Evolutionary conservation across 805 yeast species (phyloP), one percentile per base, ranked within the genome.

Genomic region (Metschnikowia bowlesiae): DNA sequence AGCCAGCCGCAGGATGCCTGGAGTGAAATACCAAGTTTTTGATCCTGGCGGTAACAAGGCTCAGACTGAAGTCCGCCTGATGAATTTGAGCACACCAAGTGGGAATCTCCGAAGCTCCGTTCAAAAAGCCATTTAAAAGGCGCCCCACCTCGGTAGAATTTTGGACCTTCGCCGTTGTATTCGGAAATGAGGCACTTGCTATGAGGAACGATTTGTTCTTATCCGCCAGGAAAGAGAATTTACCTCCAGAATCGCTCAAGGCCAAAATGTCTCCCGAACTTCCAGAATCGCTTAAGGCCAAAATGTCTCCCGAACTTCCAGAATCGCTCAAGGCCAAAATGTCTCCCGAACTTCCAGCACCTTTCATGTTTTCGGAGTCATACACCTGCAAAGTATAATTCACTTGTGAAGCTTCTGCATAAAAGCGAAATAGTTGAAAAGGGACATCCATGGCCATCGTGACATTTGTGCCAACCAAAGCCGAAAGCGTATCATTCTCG

Each of bases 301-400:
- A 14, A 10, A 42, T 42, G 8, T 42, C 37, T 10, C 13, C 31
- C 6, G 16, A 22, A 34, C 45, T 32, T 8, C 26, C 37, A 9
- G 6, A 13, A 7, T 22, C 45, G 14, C 31, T 22, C 6, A 42
- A 2, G 3, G n/a, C 11, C 38, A 42, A 14, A 10, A 42, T 42
- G 8, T 42, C 37, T 10, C 13, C 31, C 6, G 16, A 22, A n/a
- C 11, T 28, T 7, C 28, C 29, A 22, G 16, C 41, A 28, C 32
- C n/a, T 22, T 39, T 8, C 16, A 33, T 32, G 34, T 16, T 5
- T 22, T 39, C 13, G 9, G 8, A 18, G 8, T 9, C 32, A 39
- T 8, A 39, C 4, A 42, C 18, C n/a, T 42, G 45, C 45, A 42
- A 22, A n/a, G 45, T 33, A 22, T 42, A 42, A 22, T 42, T 42